Evolutionary conservation across 164 flowering plant species (phyloP), one percentile per base, ranked within the genome.

Genomic region (Umbilicus rupestris): DNA sequence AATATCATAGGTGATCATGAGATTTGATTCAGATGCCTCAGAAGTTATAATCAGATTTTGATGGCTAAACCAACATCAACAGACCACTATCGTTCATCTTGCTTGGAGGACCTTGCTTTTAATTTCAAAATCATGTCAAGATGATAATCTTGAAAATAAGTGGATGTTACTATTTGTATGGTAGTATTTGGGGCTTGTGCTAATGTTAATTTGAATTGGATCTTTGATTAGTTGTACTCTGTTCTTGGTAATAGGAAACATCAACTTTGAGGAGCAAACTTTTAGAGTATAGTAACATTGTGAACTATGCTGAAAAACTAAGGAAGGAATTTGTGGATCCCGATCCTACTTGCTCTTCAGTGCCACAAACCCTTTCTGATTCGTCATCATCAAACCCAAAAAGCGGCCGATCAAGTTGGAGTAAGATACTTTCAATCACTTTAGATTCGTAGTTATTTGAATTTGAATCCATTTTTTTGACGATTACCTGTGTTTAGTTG

Each of bases 261-360:
- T 93, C 98, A 41, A 71, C 75, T 19, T 78, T 88, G 78, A 77
- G 86, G 70, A 75, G 76, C 72, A 84, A 82, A 78, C 88, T 90
- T 46, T 67, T 82, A 72, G 79, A 76, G 66, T 82, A 85, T 74
- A 70, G 69, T 65, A 88, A 87, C 73, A 87, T 93, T 65, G 83
- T 85, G 19, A 75, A 73, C 50, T 90, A 84, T 73, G 80, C 88
- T 67, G 94, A 90, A 58, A 82, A 75, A 57, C 81, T 77, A 30
- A 85, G 81, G 78, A 63, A 49, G 11, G 83, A 84, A 69, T 80
- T 76, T 47, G 33, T 87, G 68, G 88, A 85, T 49, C 75, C 75
- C 44, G 69, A 71, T 75, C 75, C 92, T 19, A 75, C 88, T 19
- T 80, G 85, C 55, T 73, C 84, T 59, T 79, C 89, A 52, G 63